These are phyloP conservation scores for Amphirosellinia nigrospora DNA, from an alignment of 495 filamentous ascomycete genomes.

Conservation along the genomic window DNA sequence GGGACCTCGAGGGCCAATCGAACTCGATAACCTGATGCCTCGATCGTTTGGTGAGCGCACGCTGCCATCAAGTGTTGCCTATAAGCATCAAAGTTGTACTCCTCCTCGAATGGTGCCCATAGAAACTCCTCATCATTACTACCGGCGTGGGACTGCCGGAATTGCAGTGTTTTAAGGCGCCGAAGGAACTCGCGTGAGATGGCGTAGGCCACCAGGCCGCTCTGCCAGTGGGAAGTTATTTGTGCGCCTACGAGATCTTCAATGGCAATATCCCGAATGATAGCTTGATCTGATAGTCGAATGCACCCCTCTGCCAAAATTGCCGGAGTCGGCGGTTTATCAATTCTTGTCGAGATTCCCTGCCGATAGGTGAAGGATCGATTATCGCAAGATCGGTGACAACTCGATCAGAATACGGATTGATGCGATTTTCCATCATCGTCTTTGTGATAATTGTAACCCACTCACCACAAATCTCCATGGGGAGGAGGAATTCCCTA, in stretches of 20 bases:
- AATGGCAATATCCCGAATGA: not conserved
- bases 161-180: slow-evolving; percentile 30
- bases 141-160: not conserved
- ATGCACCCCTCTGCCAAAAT: slow-evolving; percentile 35
- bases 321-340: slow-evolving; percentile 9
- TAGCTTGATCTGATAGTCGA: not conserved
- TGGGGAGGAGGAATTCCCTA: slow-evolving; percentile 30
- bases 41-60: slow-evolving; percentile 36
- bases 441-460: slow-evolving; percentile 30
- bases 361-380: slow-evolving; percentile 21
- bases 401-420: slow-evolving; percentile 13
- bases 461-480: slow-evolving; percentile 23
- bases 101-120: slow-evolving; percentile 32
- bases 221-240: slow-evolving; percentile 18
- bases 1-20: slow-evolving; percentile 39
- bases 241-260: not conserved
- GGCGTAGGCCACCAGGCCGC: slow-evolving; percentile 34
- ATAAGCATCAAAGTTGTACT: slow-evolving; percentile 32
- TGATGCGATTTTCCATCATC: not conserved
- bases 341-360: slow-evolving; percentile 11
- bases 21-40: slow-evolving; percentile 30
- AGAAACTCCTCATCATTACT: slow-evolving; percentile 19
- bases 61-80: slow-evolving; percentile 31
- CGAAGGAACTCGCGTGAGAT: slow-evolving; percentile 35
- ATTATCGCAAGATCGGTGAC: slow-evolving; percentile 31